Evolutionary conservation across 805 yeast species (phyloP), one percentile per base, ranked within the genome.

Genomic region (Saturnispora hagleri): DNA sequence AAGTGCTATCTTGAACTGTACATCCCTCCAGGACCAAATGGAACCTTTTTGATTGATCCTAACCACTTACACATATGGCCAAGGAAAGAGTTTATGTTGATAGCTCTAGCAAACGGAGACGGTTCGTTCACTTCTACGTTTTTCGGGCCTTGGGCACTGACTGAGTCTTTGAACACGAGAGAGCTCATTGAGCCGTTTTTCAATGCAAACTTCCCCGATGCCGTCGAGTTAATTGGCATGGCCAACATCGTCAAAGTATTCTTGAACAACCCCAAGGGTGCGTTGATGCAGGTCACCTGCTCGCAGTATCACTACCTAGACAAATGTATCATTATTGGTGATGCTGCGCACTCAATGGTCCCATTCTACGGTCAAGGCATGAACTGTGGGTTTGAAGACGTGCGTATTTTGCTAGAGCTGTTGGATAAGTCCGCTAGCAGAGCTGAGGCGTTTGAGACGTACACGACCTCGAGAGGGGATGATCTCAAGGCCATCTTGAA

Each of bases 331-430:
- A 69, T 90, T 12, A 69, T 90, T 28, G 97, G 97, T 5, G 97
- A 90, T 65, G 96, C 97, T 0, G 95, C 97, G 0, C 97, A 90
- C 68, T 81, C 93, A 28, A 90, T 89, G 96, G 97, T 90, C 5
- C 97, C 97, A n/a, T 90, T 90, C 66, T 90, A 89, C 63, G 97
- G 97, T 9, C 97, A 90, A 66, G 97, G 97, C 5, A 85, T 90
- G 91, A 90, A 90, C 66, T 87, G 96, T 63, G 97, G 97, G 1
- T 85, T 90, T 65, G 97, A 90, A 67, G 97, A 91, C 60, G 90
- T 90, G 22, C 71, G 81, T 52, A 79, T 82, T 1, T 69, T 90
- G 49, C 69, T 85, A 69, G 73, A 77, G 43, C 62, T 82, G 26
- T 44, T 76, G 46, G 75, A 74, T 33, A 57, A 65, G 51, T 38